A percentile compares a stretch with the other conserved stretches of the same genome.
phyloP scores from a whole-genome alignment of 2,329 filamentous ascomycete species.

The Aureobasidium vineae region DNA sequence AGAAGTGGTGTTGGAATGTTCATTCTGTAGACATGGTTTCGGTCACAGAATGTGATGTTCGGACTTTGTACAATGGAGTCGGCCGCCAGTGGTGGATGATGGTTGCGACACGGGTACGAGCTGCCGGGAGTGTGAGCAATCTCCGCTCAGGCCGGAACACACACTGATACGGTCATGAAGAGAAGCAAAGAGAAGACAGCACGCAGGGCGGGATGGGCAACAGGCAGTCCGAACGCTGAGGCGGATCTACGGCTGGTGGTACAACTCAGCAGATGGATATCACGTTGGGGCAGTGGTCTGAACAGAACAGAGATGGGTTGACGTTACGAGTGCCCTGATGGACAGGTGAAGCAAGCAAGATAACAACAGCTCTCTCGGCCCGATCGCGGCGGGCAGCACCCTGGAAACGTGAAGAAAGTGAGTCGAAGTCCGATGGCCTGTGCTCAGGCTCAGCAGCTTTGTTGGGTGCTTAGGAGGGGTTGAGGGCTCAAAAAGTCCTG shows the following conservation, averaged over 20 bases:
- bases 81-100: background rate
- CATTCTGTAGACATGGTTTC: background rate
- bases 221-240: background rate
- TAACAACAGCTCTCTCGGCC: conserved; percentile 15
- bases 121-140: conserved; percentile 16
- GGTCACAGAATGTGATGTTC: background rate
- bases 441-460: conserved; percentile 13
- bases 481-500: conserved; percentile 19
- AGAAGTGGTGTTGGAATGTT: background rate
- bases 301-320: background rate
- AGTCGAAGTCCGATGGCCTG: conserved; percentile 16
- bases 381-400: conserved; percentile 4
- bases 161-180: background rate
- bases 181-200: conserved; percentile 6
- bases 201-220: background rate
- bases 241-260: conserved; percentile 3
- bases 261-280: conserved; percentile 1
- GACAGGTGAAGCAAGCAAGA: background rate
- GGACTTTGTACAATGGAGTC: background rate
- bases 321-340: background rate
- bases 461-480: conserved; percentile 22
- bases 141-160: conserved; percentile 20
- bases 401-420: conserved; percentile 6
- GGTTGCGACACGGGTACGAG: conserved; percentile 6
- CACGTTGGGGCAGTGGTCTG: background rate